Evolutionary conservation across 2,329 filamentous ascomycete genomes (phyloP).

Genomic region (Alternaria consortialis): DNA sequence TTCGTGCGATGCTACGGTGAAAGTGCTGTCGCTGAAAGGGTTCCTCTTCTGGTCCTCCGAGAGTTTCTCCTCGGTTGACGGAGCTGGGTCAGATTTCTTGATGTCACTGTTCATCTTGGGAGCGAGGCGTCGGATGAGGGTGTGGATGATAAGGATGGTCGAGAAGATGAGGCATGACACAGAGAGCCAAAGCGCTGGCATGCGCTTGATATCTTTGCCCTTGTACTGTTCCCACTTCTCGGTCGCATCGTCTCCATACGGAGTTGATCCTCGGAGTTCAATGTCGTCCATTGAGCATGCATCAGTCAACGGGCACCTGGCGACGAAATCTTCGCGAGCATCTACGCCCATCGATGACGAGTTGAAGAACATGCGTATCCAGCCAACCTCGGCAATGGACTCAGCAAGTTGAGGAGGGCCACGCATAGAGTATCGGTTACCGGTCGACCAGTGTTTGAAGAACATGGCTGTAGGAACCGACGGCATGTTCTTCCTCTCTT

Average conservation of each 20-base stretch:
- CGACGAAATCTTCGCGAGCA: slow-evolving; percentile 14
- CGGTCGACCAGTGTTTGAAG: slow-evolving; percentile 61
- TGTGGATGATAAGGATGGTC: slow-evolving; percentile 41
- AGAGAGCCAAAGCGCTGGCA: slow-evolving; percentile 46
- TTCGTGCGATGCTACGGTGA: slow-evolving; percentile 4
- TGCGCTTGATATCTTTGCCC: slow-evolving; percentile 33
- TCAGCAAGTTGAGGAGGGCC: slow-evolving; percentile 53
- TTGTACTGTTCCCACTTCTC: slow-evolving; percentile 44
- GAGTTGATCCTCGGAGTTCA: slow-evolving; percentile 45
- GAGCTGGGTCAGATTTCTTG: neutral
- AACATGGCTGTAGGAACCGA: slow-evolving; percentile 55
- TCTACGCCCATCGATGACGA: slow-evolving; percentile 51
- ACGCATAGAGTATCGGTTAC: slow-evolving; percentile 56
- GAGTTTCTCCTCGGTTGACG: neutral
- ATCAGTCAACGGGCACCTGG: slow-evolving; percentile 11
- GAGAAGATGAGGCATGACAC: slow-evolving; percentile 42
- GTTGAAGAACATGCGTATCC: slow-evolving; percentile 62
- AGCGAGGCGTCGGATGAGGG: slow-evolving; percentile 37
- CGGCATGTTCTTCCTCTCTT: slow-evolving; percentile 47
- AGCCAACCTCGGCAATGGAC: slow-evolving; percentile 56
- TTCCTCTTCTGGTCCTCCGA: slow-evolving; percentile 10
- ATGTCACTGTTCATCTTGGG: slow-evolving; percentile 14
- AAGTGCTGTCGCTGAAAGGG: slow-evolving; percentile 12
- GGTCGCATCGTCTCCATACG: slow-evolving; percentile 33
- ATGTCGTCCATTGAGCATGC: slow-evolving; percentile 51